A percentile compares a stretch with the other conserved stretches of the same genome.
Evolutionary conservation across 805 yeast species (phyloP).

Genomic region (Yarrowia keelungensis): DNA sequence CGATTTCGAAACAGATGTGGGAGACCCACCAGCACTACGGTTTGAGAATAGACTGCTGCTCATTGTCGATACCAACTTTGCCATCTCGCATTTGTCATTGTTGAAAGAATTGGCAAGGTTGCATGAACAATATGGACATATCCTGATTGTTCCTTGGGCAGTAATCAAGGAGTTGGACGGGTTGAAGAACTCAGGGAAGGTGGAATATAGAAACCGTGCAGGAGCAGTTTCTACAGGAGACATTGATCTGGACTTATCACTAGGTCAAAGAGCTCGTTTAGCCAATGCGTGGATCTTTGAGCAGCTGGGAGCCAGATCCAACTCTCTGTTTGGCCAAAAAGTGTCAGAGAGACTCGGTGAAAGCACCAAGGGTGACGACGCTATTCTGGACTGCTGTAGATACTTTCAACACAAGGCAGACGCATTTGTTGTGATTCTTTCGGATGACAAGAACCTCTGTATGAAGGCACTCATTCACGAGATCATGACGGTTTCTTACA

Average conservation of each 20-base stretch:
- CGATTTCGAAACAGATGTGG: not conserved
- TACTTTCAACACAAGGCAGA: constrained; percentile 58
- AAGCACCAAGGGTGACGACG: constrained; percentile 67
- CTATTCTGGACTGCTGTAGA: constrained; percentile 84
- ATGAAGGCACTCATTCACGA: constrained; percentile 74
- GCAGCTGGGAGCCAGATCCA: constrained; percentile 59
- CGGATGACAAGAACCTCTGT: constrained; percentile 87
- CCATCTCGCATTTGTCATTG: constrained; percentile 69
- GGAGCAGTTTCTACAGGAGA: constrained; percentile 39
- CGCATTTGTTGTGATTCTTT: constrained; percentile 60
- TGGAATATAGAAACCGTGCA: constrained; percentile 32
- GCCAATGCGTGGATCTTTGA: constrained; percentile 81
- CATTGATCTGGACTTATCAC: constrained; percentile 46
- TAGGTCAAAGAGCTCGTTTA: constrained; percentile 67
- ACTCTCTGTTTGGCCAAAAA: constrained; percentile 70
- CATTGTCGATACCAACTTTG: constrained; percentile 84
- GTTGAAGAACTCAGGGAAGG: constrained; percentile 59
- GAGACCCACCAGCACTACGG: constrained; percentile 3
- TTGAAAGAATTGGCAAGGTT: constrained; percentile 59
- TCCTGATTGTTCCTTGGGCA: constrained; percentile 70
- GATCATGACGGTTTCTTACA: constrained; percentile 59
- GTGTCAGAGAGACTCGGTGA: constrained; percentile 59
- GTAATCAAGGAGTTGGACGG: constrained; percentile 86
- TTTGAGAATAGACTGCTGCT: constrained; percentile 52
- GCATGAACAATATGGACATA: constrained; percentile 54